Percentiles rank a stretch among this genome's conserved stretches.
phyloP scores from a whole-genome alignment of 306 rosid species.

The Prunus persica region Prunus_persica_NCBIv2 NC_034011.1:3666501-3667000 shows the following conservation, averaged over 20 bases:
- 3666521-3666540: too few relatives aligned
- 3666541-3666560: too few relatives aligned
- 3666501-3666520: too few relatives aligned
- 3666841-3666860: slow-evolving; percentile 1
- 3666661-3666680: slow-evolving; percentile 49
- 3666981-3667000: slow-evolving; percentile 56
- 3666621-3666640: slow-evolving; percentile 96
- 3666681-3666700: slow-evolving; percentile 53
- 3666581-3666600: neutral
- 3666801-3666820: slow-evolving; percentile 77
- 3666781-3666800: slow-evolving; percentile 71
- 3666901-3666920: too few relatives aligned
- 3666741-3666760: slow-evolving; percentile 55
- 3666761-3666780: slow-evolving; percentile 66
- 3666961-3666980: slow-evolving; percentile 63
- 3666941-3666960: neutral
- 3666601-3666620: neutral
- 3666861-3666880: neutral
- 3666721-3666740: slow-evolving; percentile 73
- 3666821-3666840: slow-evolving; percentile 38
- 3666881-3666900: too few relatives aligned
- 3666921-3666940: neutral
- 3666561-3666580: too few relatives aligned
- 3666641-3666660: slow-evolving; percentile 60
- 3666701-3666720: slow-evolving; percentile 63